phyloP scores from a whole-genome alignment of 1,139 yeast genomes.

The Blastobotrys arbuscula region DNA sequence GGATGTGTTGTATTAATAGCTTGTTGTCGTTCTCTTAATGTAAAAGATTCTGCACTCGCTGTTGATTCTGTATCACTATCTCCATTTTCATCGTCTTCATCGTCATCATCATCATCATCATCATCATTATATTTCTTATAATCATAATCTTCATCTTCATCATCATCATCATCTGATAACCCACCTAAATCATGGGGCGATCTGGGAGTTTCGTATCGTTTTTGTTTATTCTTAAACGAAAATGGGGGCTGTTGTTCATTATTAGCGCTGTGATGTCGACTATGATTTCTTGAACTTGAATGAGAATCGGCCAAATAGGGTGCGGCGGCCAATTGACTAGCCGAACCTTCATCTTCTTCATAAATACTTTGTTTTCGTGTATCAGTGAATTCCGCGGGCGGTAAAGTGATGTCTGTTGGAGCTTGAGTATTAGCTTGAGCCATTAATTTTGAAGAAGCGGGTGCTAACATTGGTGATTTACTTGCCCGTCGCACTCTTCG shows the following conservation, averaged over 20 bases:
- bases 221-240: neutral
- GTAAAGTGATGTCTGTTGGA: neutral
- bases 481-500: constrained; percentile 15
- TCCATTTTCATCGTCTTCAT: constrained; percentile 16
- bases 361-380: too few species aligned
- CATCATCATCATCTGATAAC: constrained; percentile 11
- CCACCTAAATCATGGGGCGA: too few species aligned
- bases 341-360: neutral
- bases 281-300: neutral
- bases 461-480: constrained; percentile 7
- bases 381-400: neutral
- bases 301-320: neutral
- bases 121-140: constrained; percentile 9
- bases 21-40: constrained; percentile 88
- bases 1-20: constrained; percentile 97
- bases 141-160: constrained; percentile 10
- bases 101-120: constrained; percentile 14
- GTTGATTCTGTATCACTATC: constrained; percentile 32
- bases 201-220: too few species aligned
- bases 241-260: too few species aligned
- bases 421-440: neutral
- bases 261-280: neutral
- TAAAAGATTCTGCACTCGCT: constrained; percentile 66
- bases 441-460: neutral
- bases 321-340: neutral